Evolutionary conservation across 139 green algal genomes (phyloP).

Genomic region (Helicosporidium sp.): DNA sequence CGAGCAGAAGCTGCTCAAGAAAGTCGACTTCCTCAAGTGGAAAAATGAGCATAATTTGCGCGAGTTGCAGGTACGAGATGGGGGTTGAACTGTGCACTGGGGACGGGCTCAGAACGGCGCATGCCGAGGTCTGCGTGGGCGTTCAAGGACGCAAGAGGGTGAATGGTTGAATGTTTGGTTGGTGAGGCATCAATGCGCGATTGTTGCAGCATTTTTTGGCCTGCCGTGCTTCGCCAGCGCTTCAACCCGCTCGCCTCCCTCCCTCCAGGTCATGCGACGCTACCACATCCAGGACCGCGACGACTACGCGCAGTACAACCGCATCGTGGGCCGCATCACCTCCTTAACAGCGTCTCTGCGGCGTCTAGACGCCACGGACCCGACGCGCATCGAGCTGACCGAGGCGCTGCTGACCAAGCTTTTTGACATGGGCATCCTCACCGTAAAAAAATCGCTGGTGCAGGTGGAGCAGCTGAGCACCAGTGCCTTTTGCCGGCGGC

Average conservation of each 20-base stretch:
- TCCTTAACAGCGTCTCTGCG: slow-evolving; percentile 23
- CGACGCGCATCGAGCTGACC: slow-evolving; percentile 73
- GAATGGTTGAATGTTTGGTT: too few species aligned
- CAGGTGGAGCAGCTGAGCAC: slow-evolving; percentile 78
- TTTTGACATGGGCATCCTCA: slow-evolving; percentile 78
- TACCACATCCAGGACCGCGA: slow-evolving; percentile 94
- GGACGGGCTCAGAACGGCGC: too few species aligned
- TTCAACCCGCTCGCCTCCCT: too few species aligned
- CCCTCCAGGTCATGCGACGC: slow-evolving; percentile 80
- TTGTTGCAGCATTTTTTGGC: too few species aligned
- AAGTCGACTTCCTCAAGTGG: slow-evolving; percentile 94
- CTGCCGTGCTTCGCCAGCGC: too few species aligned
- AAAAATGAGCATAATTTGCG: slow-evolving; percentile 80
- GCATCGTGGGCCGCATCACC: slow-evolving; percentile 69
- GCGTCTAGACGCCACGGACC: slow-evolving; percentile 64
- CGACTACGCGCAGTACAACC: slow-evolving; percentile 94
- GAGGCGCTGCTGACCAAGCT: slow-evolving; percentile 84
- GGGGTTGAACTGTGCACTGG: too few species aligned
- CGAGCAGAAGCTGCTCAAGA: slow-evolving; percentile 92
- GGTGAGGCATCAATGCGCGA: too few species aligned
- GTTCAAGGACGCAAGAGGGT: too few species aligned
- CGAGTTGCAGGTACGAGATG: slow-evolving; percentile 69
- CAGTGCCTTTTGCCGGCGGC: slow-evolving; percentile 71
- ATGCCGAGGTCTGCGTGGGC: too few species aligned
- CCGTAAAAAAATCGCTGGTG: slow-evolving; percentile 78